Percentiles rank a stretch among this genome's conserved stretches.
phyloP scores from a whole-genome alignment of 1,284 basidiomycete genomes.

The Malassezia brasiliensis region DNA sequence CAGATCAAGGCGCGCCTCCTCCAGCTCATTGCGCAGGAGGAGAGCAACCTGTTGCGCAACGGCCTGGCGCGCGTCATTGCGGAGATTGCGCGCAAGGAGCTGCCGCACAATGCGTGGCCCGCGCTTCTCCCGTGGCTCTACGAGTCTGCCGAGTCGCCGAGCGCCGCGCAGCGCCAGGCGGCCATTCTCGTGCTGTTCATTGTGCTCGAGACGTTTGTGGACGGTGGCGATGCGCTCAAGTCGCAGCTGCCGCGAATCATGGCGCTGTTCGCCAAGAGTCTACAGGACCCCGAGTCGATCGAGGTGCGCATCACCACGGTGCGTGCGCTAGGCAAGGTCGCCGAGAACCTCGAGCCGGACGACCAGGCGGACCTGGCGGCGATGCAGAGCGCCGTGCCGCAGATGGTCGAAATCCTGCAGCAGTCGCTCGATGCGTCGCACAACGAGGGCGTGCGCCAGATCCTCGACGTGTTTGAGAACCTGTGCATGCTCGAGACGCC shows the following conservation, averaged over 20 bases:
- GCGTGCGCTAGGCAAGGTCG: conserved; percentile 78
- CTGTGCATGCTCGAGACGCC: conserved; percentile 85
- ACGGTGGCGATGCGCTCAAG: conserved; percentile 60
- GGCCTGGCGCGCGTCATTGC: conserved; percentile 84
- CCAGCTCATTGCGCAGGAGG: conserved; percentile 67
- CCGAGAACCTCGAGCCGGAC: conserved; percentile 80
- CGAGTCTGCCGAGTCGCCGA: conserved; percentile 63
- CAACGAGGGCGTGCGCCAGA: conserved; percentile 71
- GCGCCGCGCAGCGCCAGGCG: conserved; percentile 73
- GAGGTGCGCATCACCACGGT: conserved; percentile 80
- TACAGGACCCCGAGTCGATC: conserved; percentile 75
- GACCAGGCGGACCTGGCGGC: conserved; percentile 82
- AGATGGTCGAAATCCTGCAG: conserved; percentile 81
- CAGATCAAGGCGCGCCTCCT: conserved; percentile 80
- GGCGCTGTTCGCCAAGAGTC: conserved; percentile 67
- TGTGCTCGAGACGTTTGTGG: conserved; percentile 81
- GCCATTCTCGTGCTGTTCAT: conserved; percentile 84
- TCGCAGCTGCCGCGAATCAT: conserved; percentile 69
- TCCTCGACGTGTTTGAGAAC: conserved; percentile 93
- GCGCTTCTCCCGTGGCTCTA: conserved; percentile 80
- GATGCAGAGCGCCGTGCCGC: conserved; percentile 79
- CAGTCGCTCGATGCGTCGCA: conserved; percentile 74
- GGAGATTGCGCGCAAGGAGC: conserved; percentile 81
- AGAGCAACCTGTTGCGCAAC: conserved; percentile 64
- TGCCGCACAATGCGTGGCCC: conserved; percentile 72